A percentile compares a stretch with the other conserved stretches of the same genome.
These are phyloP conservation scores for Baorangia bicolor DNA, from an alignment of 768 basidiomycete genomes.

Conservation along the genomic window DNA sequence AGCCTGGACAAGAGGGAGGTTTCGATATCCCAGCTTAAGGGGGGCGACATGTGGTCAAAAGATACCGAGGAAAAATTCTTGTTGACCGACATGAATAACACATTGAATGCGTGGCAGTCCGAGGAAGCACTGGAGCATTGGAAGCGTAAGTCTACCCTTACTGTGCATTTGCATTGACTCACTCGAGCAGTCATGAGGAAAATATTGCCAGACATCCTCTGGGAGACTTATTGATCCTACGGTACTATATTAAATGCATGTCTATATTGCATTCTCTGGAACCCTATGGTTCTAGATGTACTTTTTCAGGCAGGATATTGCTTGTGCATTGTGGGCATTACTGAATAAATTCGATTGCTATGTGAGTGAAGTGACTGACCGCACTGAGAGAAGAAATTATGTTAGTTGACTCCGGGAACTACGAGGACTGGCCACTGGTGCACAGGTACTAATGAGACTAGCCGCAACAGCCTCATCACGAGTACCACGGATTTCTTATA, in stretches of 20 bases:
- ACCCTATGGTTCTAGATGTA: background rate
- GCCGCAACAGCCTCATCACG: too few species aligned
- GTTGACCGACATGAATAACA: slow-evolving; percentile 62
- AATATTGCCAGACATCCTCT: slow-evolving; percentile 66
- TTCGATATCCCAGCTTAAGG: slow-evolving; percentile 42
- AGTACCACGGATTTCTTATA: too few species aligned
- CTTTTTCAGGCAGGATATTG: background rate
- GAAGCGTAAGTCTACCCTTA: slow-evolving; percentile 50
- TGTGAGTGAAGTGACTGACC: background rate
- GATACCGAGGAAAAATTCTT: slow-evolving; percentile 46
- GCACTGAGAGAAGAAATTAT: background rate
- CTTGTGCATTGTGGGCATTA: background rate
- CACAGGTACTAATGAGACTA: too few species aligned
- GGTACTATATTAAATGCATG: background rate
- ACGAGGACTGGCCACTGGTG: background rate
- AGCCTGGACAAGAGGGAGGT: slow-evolving; percentile 55
- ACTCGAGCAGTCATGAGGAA: slow-evolving; percentile 66
- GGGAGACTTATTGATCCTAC: slow-evolving; percentile 68
- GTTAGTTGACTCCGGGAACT: background rate
- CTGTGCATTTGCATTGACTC: slow-evolving; percentile 1
- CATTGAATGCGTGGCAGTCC: slow-evolving; percentile 64
- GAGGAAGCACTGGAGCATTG: slow-evolving; percentile 70
- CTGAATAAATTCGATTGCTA: background rate
- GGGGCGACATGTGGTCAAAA: slow-evolving; percentile 12
- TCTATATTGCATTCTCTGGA: background rate